Evolutionary conservation across 2,329 filamentous ascomycete species (phyloP), one percentile per base, ranked within the genome.

Genomic region (Neocucurbitaria cava): DNA sequence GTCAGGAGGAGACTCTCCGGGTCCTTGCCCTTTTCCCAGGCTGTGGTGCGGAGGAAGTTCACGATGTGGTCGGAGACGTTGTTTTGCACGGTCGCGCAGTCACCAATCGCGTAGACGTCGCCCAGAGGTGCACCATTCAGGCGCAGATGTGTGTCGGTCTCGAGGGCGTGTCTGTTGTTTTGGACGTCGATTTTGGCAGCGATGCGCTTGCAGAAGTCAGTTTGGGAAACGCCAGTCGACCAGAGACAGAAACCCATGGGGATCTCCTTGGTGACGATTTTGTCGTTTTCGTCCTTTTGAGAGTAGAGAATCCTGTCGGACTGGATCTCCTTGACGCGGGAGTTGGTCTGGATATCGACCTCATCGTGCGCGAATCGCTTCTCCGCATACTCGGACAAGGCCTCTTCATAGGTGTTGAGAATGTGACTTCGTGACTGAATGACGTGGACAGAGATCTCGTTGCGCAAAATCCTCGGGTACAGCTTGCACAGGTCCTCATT

Each of bases 341-440:
- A 89, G 75, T 97, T 98, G 48, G 93, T 97, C 62, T 96, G 84
- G 8, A 99, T 89, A 40, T 96, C 89, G 52, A 99, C 89, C 64
- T 93, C 87, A 73, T 99, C 95, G 69, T 95, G 91, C 17, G 90
- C 87, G 70, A 99, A 97, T 38, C 91, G 88, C 48, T 91, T 86
- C 77, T 99, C 95, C 18, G 95, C 94, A 72, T 96, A 99, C 71
- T 88, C 87, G 10, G 93, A 97, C 1, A 99, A 83, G 0, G 92
- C 89, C 78, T 99, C 95, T 62, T 99, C 95, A 72, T 99, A 99
- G 0, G 95, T 99, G 79, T 99, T 99, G 26, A 99, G 82, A 60
- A 99, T 99, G 67, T 99, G 95, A 36, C 90, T 88, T 54, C 95
- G 87, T 68, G 92, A 96, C 73, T 99, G 95, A 58, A 99, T 97